Evolutionary conservation across 768 basidiomycete species (phyloP).

Genomic region (Boletus tomentosulus): DNA sequence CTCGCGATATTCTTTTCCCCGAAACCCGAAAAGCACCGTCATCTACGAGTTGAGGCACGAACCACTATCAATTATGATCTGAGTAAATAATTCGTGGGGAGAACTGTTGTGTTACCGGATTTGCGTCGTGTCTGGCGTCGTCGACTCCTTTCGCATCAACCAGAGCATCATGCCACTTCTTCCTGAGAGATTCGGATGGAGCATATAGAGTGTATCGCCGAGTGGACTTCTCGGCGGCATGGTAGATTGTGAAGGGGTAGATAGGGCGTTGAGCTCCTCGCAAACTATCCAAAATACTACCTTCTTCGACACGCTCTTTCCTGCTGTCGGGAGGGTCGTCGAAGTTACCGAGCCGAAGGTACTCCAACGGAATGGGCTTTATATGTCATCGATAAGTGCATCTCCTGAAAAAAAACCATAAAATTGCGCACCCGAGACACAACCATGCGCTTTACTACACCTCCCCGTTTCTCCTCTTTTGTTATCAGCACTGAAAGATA

Average conservation of each 20-base stretch:
- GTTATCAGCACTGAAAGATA: slow-evolving; percentile 53
- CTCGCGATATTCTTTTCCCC: slow-evolving; percentile 31
- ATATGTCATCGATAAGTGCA: slow-evolving; percentile 6
- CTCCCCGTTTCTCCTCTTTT: slow-evolving; percentile 55
- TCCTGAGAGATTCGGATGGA: slow-evolving; percentile 49
- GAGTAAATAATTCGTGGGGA: slow-evolving; percentile 3
- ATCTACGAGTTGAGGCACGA: slow-evolving; percentile 53
- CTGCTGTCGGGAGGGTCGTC: slow-evolving; percentile 54
- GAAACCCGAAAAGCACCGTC: slow-evolving; percentile 59
- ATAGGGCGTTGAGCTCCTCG: slow-evolving; percentile 50
- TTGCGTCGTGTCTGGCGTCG: slow-evolving; percentile 62
- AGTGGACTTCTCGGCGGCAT: slow-evolving; percentile 50
- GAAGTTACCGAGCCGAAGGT: slow-evolving; percentile 69
- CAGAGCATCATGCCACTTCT: slow-evolving; percentile 60
- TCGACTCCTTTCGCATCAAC: slow-evolving; percentile 61
- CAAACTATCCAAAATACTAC: slow-evolving; percentile 51
- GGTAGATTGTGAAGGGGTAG: slow-evolving; percentile 77
- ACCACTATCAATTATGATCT: slow-evolving; percentile 47
- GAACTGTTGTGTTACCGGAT: slow-evolving; percentile 47
- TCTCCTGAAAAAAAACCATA: not conserved
- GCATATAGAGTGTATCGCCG: slow-evolving; percentile 76
- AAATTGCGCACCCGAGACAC: slow-evolving; percentile 56
- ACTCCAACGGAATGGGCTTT: slow-evolving; percentile 78
- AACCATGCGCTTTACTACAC: slow-evolving; percentile 46
- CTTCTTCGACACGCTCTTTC: slow-evolving; percentile 58